phyloP scores from a whole-genome alignment of 768 basidiomycete species.

The Suillus occidentalis region DNA sequence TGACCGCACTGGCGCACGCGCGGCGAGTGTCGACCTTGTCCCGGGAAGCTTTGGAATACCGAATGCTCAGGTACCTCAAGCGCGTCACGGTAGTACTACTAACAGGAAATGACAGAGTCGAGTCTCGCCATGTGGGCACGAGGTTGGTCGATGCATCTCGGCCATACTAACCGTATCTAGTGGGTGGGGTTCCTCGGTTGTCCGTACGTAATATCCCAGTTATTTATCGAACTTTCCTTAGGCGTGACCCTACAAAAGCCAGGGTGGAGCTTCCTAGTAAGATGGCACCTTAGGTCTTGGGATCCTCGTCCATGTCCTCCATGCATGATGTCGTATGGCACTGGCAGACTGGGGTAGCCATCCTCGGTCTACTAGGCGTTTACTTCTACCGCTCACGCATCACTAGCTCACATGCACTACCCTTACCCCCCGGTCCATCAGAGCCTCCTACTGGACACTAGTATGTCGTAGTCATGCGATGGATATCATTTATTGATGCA shows the following conservation, averaged over 20 bases:
- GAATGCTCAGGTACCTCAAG: no score
- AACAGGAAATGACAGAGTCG: no score
- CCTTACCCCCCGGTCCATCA: slow-evolving; percentile 5
- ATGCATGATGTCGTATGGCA: background rate
- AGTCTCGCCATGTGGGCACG: no score
- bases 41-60: no score
- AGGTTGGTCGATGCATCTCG: no score
- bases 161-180: no score
- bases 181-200: background rate
- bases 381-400: background rate
- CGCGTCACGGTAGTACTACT: no score
- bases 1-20: no score
- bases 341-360: background rate
- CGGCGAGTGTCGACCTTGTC: no score
- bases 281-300: background rate
- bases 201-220: background rate
- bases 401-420: background rate
- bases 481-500: background rate
- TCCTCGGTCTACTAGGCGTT: background rate
- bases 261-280: background rate
- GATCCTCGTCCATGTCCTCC: background rate
- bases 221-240: no score
- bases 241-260: background rate
- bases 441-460: slow-evolving; percentile 2
- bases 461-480: background rate